Base-by-base conservation (phyloP, 345 rosid species). In the Rhodomyrtus tomentosa region DNA sequence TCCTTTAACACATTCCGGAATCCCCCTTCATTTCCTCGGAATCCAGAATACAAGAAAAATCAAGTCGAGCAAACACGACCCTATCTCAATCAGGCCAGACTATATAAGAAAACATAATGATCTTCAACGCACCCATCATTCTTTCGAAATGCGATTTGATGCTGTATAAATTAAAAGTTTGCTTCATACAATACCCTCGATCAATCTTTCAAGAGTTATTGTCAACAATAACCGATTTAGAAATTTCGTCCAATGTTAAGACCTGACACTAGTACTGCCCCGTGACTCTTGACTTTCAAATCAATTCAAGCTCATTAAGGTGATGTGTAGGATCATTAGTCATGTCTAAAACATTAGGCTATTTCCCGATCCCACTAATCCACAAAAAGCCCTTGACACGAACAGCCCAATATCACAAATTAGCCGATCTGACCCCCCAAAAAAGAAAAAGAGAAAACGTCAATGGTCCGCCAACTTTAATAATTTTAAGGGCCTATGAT, bases 131-230 rank as follows among this genome's bases (percentile, higher is more conserved):
- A 4, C 22, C 4, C 2, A 32, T 68, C 45, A 2, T 18, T 36
- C 45, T 32, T 68, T 36, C 4, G 3, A 9, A 36, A 68, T 0
- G 13, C 0, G 1, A 8, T 5, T 32, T 0, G 3, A 68, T 3
- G 24, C 24, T 3, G 1, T 68, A 68, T 24, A 68, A 68, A 32
- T 16, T 18, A 16, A 18, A 32, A 4, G 20, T 6, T 22, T 29
- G 1, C 24, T 7, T 18, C n/a, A 7, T 32, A 16, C 4, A 7
- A 5, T 29, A 13, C 9, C 9, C 73, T 59, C 5, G 5, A 32
- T 29, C 24, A 32, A 16, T 62, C 74, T 16, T 62, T 7, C 24
- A 0, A 29, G 24, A 21, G 74, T 16, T 62, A 16, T 16, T 3
- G 36, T 32, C 0, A 32, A 32, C 5, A 7, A 62, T 36, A 0